Evolutionary conservation across 2,329 filamentous ascomycete species (phyloP).

Genomic region (Periconia sp.): DNA sequence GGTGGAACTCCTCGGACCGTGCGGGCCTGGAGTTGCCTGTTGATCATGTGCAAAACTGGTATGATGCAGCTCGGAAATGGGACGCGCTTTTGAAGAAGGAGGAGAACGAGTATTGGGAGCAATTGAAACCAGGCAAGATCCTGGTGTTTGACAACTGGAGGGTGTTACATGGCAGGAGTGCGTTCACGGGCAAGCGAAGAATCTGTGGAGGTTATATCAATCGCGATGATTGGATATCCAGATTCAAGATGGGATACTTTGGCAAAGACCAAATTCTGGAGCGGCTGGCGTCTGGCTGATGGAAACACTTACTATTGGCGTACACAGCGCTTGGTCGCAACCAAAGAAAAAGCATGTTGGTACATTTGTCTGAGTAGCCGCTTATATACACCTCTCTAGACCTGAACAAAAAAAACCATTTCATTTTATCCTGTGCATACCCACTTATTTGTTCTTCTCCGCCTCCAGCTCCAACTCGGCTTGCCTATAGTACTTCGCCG

Average conservation of each 20-base stretch:
- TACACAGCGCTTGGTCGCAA: background rate
- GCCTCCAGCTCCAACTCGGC: conserved; percentile 91
- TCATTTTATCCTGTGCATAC: conserved; percentile 8
- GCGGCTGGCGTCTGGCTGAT: conserved; percentile 12
- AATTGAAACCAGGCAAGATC: conserved; percentile 76
- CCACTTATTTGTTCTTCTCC: conserved; percentile 51
- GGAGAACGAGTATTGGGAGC: conserved; percentile 74
- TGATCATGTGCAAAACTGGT: conserved; percentile 66
- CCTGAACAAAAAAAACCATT: conserved; percentile 17
- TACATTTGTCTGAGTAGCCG: conserved; percentile 27
- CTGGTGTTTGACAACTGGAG: conserved; percentile 98
- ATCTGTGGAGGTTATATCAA: conserved; percentile 80
- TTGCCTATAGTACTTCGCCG: conserved; percentile 96
- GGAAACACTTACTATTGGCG: background rate
- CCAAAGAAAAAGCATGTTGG: conserved; percentile 24
- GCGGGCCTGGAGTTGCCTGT: conserved; percentile 64
- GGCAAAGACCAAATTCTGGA: conserved; percentile 19
- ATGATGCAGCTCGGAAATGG: conserved; percentile 75
- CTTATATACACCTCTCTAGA: conserved; percentile 29
- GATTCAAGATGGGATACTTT: conserved; percentile 20
- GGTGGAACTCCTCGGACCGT: conserved; percentile 94
- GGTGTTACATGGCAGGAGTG: conserved; percentile 81
- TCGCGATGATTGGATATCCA: conserved; percentile 25
- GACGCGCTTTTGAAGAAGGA: conserved; percentile 66
- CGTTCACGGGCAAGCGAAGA: conserved; percentile 80